Conservation (phyloP, 2,329 filamentous ascomycete species). For the Dryadomyces quercus-mongolicae region DNA sequence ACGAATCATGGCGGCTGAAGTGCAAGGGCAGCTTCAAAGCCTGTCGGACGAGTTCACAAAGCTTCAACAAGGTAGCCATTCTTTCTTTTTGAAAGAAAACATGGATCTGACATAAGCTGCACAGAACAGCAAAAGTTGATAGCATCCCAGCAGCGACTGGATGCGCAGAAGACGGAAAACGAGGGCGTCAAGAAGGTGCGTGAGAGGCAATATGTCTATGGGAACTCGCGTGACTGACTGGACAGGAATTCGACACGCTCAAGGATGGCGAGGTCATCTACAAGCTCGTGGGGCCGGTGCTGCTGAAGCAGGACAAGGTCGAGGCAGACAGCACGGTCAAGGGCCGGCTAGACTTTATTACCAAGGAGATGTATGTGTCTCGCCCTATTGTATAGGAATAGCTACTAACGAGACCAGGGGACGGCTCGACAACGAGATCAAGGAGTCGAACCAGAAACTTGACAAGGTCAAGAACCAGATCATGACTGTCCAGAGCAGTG, state of each 20-base stretch:
- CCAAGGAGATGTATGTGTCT: slow-evolving; percentile 75
- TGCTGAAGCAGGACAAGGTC: slow-evolving; percentile 85
- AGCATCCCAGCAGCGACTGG: slow-evolving; percentile 75
- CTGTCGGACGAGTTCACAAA: slow-evolving; percentile 82
- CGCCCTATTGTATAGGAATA: background rate
- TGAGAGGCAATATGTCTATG: background rate
- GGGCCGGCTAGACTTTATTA: slow-evolving; percentile 81
- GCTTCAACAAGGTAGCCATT: slow-evolving; percentile 60
- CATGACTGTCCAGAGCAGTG: slow-evolving; percentile 39
- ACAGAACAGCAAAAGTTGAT: slow-evolving; percentile 70
- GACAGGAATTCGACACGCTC: slow-evolving; percentile 71
- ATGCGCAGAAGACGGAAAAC: slow-evolving; percentile 92
- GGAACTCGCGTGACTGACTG: background rate
- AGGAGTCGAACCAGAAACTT: slow-evolving; percentile 41
- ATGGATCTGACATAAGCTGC: background rate
- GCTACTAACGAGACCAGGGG: slow-evolving; percentile 11
- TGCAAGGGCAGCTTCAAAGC: slow-evolving; percentile 66
- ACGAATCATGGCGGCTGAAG: slow-evolving; percentile 37
- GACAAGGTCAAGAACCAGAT: slow-evolving; percentile 49
- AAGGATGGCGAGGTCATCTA: slow-evolving; percentile 81
- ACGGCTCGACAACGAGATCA: slow-evolving; percentile 37
- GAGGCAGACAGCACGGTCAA: slow-evolving; percentile 89
- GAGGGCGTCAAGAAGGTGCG: slow-evolving; percentile 67
- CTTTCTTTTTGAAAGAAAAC: background rate
- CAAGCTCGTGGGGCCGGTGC: slow-evolving; percentile 85